Evolutionary conservation across 2,329 filamentous ascomycete genomes (phyloP).

Genomic region (Trichoderma semiorbis): DNA sequence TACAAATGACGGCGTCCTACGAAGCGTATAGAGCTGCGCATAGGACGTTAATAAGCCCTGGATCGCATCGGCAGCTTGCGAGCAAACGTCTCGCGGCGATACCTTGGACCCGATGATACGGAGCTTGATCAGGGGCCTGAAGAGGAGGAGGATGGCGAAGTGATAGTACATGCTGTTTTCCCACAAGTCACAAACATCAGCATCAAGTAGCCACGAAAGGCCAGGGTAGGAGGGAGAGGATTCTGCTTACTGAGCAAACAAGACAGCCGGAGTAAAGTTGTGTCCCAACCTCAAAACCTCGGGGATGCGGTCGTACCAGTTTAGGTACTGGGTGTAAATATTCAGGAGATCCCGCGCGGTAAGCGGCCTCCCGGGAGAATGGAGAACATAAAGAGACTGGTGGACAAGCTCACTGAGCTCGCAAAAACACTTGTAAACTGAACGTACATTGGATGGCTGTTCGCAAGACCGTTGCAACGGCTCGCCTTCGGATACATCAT

Average conservation of each 20-base stretch:
- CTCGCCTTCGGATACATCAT: constrained; percentile 37
- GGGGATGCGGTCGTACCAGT: constrained; percentile 69
- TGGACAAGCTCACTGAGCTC: constrained; percentile 72
- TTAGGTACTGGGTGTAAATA: constrained; percentile 65
- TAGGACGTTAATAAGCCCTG: constrained; percentile 55
- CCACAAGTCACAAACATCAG: neutral
- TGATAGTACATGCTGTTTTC: constrained; percentile 63
- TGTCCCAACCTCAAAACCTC: constrained; percentile 60
- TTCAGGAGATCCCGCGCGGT: constrained; percentile 61
- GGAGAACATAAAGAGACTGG: constrained; percentile 67
- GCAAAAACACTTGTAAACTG: constrained; percentile 66
- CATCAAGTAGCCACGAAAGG: constrained; percentile 12
- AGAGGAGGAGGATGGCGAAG: constrained; percentile 68
- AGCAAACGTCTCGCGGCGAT: constrained; percentile 62
- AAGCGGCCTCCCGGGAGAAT: constrained; percentile 63
- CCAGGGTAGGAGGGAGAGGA: neutral
- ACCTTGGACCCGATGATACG: constrained; percentile 61
- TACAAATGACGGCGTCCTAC: constrained; percentile 58
- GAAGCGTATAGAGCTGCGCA: constrained; percentile 55
- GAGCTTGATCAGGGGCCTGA: constrained; percentile 66
- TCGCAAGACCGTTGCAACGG: constrained; percentile 54
- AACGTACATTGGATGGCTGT: constrained; percentile 65
- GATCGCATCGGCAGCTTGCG: constrained; percentile 58
- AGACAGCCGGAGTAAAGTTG: constrained; percentile 68
- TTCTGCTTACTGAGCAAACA: constrained; percentile 66